These are phyloP conservation scores for Stagonosporopsis chrysanthemi DNA, from an alignment of 2,329 filamentous ascomycete species.

Conservation along the genomic window DNA sequence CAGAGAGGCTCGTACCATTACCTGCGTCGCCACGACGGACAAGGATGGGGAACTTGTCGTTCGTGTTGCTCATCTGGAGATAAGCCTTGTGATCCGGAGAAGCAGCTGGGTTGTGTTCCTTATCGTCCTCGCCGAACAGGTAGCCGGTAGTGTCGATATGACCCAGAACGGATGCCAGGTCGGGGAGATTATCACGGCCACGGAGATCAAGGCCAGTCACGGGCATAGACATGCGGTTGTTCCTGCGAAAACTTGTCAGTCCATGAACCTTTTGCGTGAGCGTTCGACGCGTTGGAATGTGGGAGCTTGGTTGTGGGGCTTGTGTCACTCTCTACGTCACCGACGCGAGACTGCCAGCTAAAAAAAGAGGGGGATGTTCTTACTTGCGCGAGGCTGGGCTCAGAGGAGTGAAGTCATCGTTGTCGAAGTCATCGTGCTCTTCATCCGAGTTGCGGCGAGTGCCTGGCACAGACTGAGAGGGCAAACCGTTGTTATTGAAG, in stretches of 20 bases:
- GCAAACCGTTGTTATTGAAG: conserved; percentile 66
- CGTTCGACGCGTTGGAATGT: conserved; percentile 35
- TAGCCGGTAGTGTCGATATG: conserved; percentile 87
- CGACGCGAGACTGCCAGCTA: conserved; percentile 4
- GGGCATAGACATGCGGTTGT: conserved; percentile 94
- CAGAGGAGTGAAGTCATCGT: conserved; percentile 64
- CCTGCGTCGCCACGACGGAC: conserved; percentile 68
- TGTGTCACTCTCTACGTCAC: conserved; percentile 20
- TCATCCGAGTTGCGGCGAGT: conserved; percentile 88
- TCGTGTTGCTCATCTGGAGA: conserved; percentile 73
- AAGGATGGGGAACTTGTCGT: conserved; percentile 88
- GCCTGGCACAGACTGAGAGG: conserved; percentile 84
- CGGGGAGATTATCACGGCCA: conserved; percentile 60
- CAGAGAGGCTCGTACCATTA: conserved; percentile 72
- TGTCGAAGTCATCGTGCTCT: conserved; percentile 83
- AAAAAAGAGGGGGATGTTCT: conserved; percentile 27
- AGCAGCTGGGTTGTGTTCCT: conserved; percentile 59
- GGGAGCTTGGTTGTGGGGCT: conserved; percentile 20
- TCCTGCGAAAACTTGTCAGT: conserved; percentile 56
- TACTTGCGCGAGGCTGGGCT: conserved; percentile 48
- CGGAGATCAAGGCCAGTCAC: conserved; percentile 75
- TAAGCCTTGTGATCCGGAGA: conserved; percentile 73
- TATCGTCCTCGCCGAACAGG: conserved; percentile 76
- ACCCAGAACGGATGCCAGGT: conserved; percentile 66
- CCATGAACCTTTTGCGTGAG: conserved; percentile 17